Base-by-base conservation (phyloP, 805 yeast species). In the Saturnispora serradocipensis region DNA sequence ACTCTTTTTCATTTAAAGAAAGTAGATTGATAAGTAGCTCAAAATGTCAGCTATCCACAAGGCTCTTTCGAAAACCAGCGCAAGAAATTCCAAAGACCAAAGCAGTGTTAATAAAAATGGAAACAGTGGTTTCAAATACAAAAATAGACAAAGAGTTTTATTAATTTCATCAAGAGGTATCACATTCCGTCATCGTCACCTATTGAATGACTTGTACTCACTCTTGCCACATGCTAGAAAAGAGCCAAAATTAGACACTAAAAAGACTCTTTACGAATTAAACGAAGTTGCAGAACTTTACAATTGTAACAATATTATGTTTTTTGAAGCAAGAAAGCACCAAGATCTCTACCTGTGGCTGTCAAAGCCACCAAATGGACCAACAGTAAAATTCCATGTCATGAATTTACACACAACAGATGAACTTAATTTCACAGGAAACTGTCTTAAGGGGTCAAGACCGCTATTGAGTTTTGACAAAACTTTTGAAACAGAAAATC, bases 311-410 rank as follows among this genome's bases (percentile, higher is more conserved):
- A 93, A 93, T 66, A 80, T 93, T 59, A 73, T 89, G 66, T 93
- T 86, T 67, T 93, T 93, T 67, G 99, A 93, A 70, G 88, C 96
- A 51, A 84, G 98, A 72, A 93, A 93, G 70, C 97, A 91, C 70
- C 86, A 82, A 68, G 99, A 93, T 71, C 79, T 93, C 63, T 93
- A 93, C 68, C 69, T 93, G 68, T 93, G 97, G 96, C 68, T 93
- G 57, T 80, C 97, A 34, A 91, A 93, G 70, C 93, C 98, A 28
- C 99, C 99, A 43, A 91, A 93, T 67, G 99, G 99, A 1, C 99
- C 99, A 54, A 91, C 97, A 24, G 72, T 87, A 62, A 93, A 93
- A 70, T 91, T 93, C 68, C 93, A 85, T 66, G 78, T 93, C 54
- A 97, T 91, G 71, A 93, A 93, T 70, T 75, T 93, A 71, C 98